Conservation (phyloP, 768 basidiomycete species). For the Megacollybia marginata region DNA sequence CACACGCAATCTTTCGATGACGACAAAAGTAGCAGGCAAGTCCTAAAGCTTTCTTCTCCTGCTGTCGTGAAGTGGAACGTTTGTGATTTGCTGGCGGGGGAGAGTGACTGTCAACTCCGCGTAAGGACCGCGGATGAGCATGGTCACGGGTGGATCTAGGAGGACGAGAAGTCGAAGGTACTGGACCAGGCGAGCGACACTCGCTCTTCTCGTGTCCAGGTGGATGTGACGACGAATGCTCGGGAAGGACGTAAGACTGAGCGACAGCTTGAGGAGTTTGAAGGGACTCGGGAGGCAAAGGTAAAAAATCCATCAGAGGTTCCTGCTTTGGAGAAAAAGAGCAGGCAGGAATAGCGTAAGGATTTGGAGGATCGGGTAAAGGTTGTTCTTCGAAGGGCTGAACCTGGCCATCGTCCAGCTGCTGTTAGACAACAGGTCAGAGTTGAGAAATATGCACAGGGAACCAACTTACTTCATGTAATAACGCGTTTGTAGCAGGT, state of each 20-base stretch:
- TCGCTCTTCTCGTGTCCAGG: too few relatives aligned
- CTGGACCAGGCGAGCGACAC: background rate
- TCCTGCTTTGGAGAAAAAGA: background rate
- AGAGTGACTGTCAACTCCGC: background rate
- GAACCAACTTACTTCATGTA: too few relatives aligned
- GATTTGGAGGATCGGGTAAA: too few relatives aligned
- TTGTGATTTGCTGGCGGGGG: slow-evolving; percentile 2
- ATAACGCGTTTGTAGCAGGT: too few relatives aligned
- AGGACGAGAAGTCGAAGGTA: background rate
- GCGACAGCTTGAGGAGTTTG: background rate
- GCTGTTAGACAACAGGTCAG: too few relatives aligned
- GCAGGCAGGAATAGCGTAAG: background rate
- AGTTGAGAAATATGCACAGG: too few relatives aligned
- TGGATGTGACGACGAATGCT: too few relatives aligned
- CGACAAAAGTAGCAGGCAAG: slow-evolving; percentile 33
- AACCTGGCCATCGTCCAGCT: too few relatives aligned
- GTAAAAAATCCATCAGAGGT: background rate
- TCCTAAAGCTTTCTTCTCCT: slow-evolving; percentile 27
- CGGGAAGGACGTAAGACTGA: background rate
- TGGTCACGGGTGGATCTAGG: background rate
- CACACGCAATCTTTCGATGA: slow-evolving; percentile 6
- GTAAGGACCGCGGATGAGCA: too few relatives aligned
- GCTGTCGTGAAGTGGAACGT: slow-evolving; percentile 2
- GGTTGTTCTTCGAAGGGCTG: too few relatives aligned
- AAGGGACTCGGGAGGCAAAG: background rate